A percentile compares a stretch with the other conserved stretches of the same genome.
Evolutionary conservation across 768 basidiomycete species (phyloP).

Genomic region (Rhodotorula taiwanensis): DNA sequence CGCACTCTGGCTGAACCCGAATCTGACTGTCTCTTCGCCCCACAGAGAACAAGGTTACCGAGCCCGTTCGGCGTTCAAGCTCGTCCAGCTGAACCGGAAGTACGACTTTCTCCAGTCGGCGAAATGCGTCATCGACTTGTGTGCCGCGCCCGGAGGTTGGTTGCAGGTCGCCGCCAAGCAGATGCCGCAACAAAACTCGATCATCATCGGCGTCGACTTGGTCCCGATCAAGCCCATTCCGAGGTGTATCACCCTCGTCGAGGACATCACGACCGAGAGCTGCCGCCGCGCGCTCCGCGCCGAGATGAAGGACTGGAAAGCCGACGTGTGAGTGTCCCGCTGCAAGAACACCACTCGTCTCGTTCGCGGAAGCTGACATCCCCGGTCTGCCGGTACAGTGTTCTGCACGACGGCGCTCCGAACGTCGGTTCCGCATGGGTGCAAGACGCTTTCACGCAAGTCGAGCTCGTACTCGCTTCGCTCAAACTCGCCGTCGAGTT

Average conservation of each 20-base stretch:
- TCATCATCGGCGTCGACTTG: constrained; percentile 73
- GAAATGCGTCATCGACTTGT: constrained; percentile 91
- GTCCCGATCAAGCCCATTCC: constrained; percentile 95
- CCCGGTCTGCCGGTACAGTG: constrained; percentile 43
- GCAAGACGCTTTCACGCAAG: constrained; percentile 95
- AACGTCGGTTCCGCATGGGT: constrained; percentile 99
- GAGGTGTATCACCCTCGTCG: constrained; percentile 77
- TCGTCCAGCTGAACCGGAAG: constrained; percentile 97
- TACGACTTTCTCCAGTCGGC: constrained; percentile 80
- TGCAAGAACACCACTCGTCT: neutral
- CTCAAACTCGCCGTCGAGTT: constrained; percentile 66
- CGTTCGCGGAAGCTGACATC: too few relatives aligned
- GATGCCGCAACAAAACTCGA: constrained; percentile 39
- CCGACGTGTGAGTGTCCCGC: constrained; percentile 57
- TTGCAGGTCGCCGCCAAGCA: constrained; percentile 89
- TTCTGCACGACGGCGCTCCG: constrained; percentile 96
- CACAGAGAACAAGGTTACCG: constrained; percentile 97
- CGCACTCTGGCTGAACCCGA: neutral
- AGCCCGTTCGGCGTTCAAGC: constrained; percentile 98
- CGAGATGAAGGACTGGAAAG: constrained; percentile 97
- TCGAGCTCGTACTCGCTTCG: constrained; percentile 76
- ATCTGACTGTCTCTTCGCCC: too few relatives aligned
- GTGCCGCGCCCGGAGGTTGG: constrained; percentile 99
- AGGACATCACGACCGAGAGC: constrained; percentile 86
- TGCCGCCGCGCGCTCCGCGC: constrained; percentile 78